Evolutionary conservation across 2,329 filamentous ascomycete genomes (phyloP).

Genomic region (Keithomyces neogunnii): DNA sequence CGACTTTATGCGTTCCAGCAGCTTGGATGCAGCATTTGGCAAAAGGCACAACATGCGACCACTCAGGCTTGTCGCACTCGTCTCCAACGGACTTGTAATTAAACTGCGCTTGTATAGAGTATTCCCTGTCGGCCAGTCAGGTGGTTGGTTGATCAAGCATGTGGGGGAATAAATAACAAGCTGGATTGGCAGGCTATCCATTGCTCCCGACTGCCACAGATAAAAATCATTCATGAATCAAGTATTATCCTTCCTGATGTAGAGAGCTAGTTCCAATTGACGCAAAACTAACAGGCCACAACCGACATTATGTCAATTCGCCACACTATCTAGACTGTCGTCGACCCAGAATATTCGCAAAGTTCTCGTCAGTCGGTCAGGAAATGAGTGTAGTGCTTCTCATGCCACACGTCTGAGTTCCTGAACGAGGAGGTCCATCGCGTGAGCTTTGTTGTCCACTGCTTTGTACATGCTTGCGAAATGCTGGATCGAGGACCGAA

Average conservation of each 20-base stretch:
- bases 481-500: constrained; percentile 45
- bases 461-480: constrained; percentile 44
- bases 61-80: too few species aligned
- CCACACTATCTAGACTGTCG: background rate
- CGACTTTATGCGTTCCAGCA: too few species aligned
- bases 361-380: background rate
- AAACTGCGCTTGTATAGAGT: background rate
- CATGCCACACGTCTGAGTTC: constrained; percentile 19
- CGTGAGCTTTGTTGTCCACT: constrained; percentile 35
- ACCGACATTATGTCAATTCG: background rate
- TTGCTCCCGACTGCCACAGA: background rate
- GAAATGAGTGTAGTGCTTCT: background rate
- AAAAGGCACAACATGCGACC: too few species aligned
- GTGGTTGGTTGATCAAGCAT: too few species aligned
- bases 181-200: too few species aligned
- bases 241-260: background rate
- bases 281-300: background rate
- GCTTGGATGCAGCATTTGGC: too few species aligned
- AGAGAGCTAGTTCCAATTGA: background rate
- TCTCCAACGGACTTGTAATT: too few species aligned
- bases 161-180: too few species aligned
- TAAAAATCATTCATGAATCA: background rate
- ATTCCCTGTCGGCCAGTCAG: background rate
- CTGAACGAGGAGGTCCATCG: constrained; percentile 28
- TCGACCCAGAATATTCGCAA: too few species aligned